A percentile compares a stretch with the other conserved stretches of the same genome.
These are phyloP conservation scores for Suillus occidentalis DNA, from an alignment of 768 basidiomycete species.

Conservation along the genomic window DNA sequence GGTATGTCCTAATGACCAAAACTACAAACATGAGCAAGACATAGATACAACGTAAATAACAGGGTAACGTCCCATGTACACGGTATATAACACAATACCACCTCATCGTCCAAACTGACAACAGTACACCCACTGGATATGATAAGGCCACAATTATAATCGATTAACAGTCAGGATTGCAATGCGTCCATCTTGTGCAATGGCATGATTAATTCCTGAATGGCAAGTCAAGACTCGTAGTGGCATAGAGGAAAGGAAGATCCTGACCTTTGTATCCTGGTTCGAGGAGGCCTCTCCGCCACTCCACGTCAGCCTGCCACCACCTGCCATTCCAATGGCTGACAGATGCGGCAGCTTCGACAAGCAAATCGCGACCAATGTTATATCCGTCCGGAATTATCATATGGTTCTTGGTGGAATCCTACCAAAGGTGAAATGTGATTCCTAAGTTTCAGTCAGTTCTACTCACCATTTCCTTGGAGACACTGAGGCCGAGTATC, in stretches of 20 bases:
- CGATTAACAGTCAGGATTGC: conserved; percentile 74
- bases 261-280: conserved; percentile 66
- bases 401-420: conserved; percentile 65
- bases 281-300: conserved; percentile 66
- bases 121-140: neutral
- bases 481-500: conserved; percentile 46
- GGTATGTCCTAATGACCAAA: neutral
- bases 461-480: conserved; percentile 60
- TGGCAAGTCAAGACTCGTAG: neutral
- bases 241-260: neutral
- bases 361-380: conserved; percentile 75
- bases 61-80: neutral
- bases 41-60: neutral
- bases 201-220: conserved; percentile 77
- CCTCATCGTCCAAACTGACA: neutral
- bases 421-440: conserved; percentile 25
- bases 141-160: conserved; percentile 25
- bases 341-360: conserved; percentile 61
- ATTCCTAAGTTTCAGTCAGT: neutral
- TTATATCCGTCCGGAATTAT: conserved; percentile 83
- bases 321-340: conserved; percentile 61
- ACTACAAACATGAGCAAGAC: neutral
- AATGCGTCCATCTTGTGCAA: conserved; percentile 76
- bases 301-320: conserved; percentile 81
- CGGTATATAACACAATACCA: conserved; percentile 4